phyloP scores from a whole-genome alignment of 208 protist species.

The Novymonas esmeraldas region DNA sequence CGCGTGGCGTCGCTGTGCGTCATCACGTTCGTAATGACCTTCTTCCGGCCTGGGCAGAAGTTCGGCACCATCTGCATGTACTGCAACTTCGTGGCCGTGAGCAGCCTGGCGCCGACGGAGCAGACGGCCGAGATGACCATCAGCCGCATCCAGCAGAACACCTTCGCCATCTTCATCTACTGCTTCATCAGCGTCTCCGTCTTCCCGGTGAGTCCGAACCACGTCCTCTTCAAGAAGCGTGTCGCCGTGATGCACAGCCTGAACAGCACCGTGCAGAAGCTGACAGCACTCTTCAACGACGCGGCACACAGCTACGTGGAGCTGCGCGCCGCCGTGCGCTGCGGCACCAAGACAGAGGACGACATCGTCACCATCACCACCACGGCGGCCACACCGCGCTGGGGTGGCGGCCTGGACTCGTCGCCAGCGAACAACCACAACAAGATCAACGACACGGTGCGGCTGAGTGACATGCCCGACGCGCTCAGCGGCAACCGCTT shows the following conservation, averaged over 20 bases:
- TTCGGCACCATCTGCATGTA: conserved; percentile 67
- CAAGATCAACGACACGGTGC: conserved; percentile 6
- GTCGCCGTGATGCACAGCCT: conserved; percentile 44
- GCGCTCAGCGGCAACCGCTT: conserved; percentile 6
- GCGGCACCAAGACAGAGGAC: conserved; percentile 19
- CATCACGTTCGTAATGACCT: conserved; percentile 73
- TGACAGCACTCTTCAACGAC: conserved; percentile 59
- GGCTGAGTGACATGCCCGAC: background rate
- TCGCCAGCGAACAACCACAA: conserved; percentile 1
- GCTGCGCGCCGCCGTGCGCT: background rate
- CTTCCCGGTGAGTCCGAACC: conserved; percentile 69
- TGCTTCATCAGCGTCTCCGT: conserved; percentile 69
- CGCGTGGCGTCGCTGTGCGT: conserved; percentile 60
- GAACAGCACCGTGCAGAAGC: conserved; percentile 43
- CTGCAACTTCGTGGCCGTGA: conserved; percentile 75
- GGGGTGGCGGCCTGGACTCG: too few relatives aligned
- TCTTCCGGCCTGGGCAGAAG: conserved; percentile 60
- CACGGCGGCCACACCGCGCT: background rate
- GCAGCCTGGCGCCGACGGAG: conserved; percentile 37
- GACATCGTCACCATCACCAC: conserved; percentile 20
- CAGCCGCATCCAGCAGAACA: conserved; percentile 84
- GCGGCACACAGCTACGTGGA: conserved; percentile 39
- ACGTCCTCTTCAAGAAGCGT: conserved; percentile 58
- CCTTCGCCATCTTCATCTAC: conserved; percentile 84
- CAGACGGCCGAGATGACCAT: conserved; percentile 51